Conservation (phyloP, 768 basidiomycete genomes). For the Mycena olivaceomarginata region DNA sequence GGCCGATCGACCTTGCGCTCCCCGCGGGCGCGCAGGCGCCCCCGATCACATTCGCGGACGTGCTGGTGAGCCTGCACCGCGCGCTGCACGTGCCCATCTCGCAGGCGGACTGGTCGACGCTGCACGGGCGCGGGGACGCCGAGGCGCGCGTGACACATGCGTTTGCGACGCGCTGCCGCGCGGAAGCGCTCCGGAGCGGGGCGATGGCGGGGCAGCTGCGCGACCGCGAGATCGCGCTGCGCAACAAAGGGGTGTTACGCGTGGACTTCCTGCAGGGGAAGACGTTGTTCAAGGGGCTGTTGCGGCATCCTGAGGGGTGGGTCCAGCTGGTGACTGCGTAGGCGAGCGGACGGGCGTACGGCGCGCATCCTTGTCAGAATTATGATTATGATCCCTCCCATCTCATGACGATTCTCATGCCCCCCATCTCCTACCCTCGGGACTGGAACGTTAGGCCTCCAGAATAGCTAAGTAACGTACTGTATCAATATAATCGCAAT, state of each 20-base stretch:
- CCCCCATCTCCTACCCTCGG: too few relatives aligned
- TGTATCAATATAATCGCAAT: too few relatives aligned
- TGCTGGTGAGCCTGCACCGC: conserved; percentile 36
- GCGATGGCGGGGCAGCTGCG: conserved; percentile 54
- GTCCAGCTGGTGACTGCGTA: conserved; percentile 14
- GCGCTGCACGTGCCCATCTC: conserved; percentile 48
- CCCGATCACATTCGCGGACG: conserved; percentile 36
- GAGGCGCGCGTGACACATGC: conserved; percentile 36
- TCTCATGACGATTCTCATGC: too few relatives aligned
- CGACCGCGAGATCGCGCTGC: conserved; percentile 53
- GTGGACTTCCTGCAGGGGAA: conserved; percentile 60
- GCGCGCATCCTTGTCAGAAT: too few relatives aligned
- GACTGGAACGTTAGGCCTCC: too few relatives aligned
- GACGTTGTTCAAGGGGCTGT: conserved; percentile 59
- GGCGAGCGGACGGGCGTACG: neutral
- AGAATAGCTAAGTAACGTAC: too few relatives aligned
- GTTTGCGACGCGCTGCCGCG: conserved; percentile 32
- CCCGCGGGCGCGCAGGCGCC: conserved; percentile 6
- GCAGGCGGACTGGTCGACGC: conserved; percentile 53
- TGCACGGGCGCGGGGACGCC: conserved; percentile 48
- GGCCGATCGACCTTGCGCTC: conserved; percentile 62
- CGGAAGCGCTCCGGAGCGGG: conserved; percentile 57
- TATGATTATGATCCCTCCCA: too few relatives aligned
- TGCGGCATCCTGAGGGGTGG: conserved; percentile 44
- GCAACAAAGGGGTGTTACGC: conserved; percentile 60